Percentiles rank a stretch among this genome's conserved stretches.
Conservation (phyloP, 2,329 filamentous ascomycete species). For the Penicillium sp. region DNA sequence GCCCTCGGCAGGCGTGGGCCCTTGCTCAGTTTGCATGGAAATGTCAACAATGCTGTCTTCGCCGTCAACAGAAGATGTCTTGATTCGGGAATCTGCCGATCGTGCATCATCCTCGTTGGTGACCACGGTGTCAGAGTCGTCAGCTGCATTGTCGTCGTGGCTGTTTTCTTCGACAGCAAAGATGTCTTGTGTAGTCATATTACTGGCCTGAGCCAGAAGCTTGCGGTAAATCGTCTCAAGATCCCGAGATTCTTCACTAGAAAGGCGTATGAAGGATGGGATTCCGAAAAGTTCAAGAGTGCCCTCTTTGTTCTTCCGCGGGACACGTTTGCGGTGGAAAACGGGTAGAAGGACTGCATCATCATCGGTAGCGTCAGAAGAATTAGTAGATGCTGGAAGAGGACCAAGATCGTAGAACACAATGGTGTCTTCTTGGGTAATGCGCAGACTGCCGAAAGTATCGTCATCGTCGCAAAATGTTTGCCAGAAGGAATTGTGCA, state of each 20-base stretch:
- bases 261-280: conserved; percentile 68
- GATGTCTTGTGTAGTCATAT: conserved; percentile 70
- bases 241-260: conserved; percentile 66
- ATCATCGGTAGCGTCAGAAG: conserved; percentile 26
- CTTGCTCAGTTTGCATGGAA: conserved; percentile 69
- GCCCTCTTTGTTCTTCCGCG: conserved; percentile 25
- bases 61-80: conserved; percentile 76
- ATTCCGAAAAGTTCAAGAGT: conserved; percentile 41
- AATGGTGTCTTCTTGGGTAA: conserved; percentile 62
- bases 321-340: conserved; percentile 43
- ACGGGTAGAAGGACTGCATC: conserved; percentile 51
- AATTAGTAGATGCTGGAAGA: conserved; percentile 20
- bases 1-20: conserved; percentile 20
- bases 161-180: conserved; percentile 55
- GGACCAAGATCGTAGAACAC: conserved; percentile 76
- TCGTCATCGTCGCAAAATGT: conserved; percentile 68
- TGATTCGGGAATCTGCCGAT: conserved; percentile 67
- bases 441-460: conserved; percentile 68
- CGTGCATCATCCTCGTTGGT: conserved; percentile 63
- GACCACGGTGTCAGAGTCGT: conserved; percentile 68
- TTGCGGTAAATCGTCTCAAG: conserved; percentile 77
- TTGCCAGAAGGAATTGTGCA: conserved; percentile 81
- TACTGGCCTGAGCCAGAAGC: conserved; percentile 71
- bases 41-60: conserved; percentile 92
- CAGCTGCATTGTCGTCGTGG: conserved; percentile 52